Evolutionary conservation across 2,329 filamentous ascomycete species (phyloP).

Genomic region (Geosmithia putterillii): DNA sequence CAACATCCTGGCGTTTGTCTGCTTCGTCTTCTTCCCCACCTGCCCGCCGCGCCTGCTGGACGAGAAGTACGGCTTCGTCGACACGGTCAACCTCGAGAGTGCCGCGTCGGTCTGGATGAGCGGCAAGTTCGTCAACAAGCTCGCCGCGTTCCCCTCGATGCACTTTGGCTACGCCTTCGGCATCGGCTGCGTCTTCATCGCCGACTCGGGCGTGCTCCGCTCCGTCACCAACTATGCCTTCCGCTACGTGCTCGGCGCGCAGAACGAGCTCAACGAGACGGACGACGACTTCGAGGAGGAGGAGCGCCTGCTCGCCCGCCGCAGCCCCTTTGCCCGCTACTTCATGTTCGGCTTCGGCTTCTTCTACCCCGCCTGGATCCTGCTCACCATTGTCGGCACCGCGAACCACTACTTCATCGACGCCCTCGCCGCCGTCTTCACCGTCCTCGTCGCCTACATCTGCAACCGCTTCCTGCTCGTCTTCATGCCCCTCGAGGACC

Average conservation of each 20-base stretch:
- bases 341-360: conserved; percentile 25
- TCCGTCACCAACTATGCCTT: conserved; percentile 10
- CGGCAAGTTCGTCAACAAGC: conserved; percentile 42
- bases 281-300: conserved; percentile 7
- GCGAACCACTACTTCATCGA: conserved; percentile 54
- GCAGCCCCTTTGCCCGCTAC: conserved; percentile 6
- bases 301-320: conserved; percentile 7
- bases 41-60: conserved; percentile 45
- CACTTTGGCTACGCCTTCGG: conserved; percentile 43
- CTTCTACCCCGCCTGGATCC: conserved; percentile 37
- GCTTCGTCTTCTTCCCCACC: conserved; percentile 43
- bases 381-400: conserved; percentile 45
- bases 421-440: conserved; percentile 48
- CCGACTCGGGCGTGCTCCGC: conserved; percentile 35
- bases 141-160: conserved; percentile 45
- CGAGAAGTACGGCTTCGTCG: conserved; percentile 41
- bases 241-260: conserved; percentile 39
- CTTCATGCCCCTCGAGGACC: conserved; percentile 50
- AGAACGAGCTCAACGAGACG: not conserved
- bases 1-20: conserved; percentile 41
- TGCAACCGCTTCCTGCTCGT: conserved; percentile 41
- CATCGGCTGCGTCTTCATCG: conserved; percentile 37
- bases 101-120: conserved; percentile 47
- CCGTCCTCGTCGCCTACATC: conserved; percentile 46
- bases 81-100: conserved; percentile 33